Evolutionary conservation across 805 yeast genomes (phyloP).

Genomic region (Suhomyces faveliae): DNA sequence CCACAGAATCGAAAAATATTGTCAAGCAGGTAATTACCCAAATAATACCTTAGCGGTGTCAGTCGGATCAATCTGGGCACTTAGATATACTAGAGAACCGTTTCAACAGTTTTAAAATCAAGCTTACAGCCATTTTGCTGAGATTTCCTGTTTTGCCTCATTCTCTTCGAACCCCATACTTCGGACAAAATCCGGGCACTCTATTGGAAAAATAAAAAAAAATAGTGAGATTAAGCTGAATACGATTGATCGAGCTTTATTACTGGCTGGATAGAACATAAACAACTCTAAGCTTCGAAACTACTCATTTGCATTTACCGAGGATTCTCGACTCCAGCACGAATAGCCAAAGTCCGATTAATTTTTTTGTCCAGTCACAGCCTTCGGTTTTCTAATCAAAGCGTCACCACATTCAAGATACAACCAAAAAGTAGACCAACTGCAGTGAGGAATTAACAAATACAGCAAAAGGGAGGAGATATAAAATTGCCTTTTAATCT

Average conservation of each 20-base stretch:
- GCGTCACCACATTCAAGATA: background rate
- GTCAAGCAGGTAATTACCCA: background rate
- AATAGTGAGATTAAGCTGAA: background rate
- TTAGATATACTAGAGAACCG: background rate
- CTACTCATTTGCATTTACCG: background rate
- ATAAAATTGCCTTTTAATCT: background rate
- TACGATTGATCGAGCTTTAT: background rate
- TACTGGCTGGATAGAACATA: background rate
- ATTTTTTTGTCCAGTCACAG: background rate
- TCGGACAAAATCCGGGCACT: constrained; percentile 2
- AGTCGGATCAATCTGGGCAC: background rate
- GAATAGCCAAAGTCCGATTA: background rate
- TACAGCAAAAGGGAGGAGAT: background rate
- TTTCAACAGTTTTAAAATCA: background rate
- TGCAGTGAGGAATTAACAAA: background rate
- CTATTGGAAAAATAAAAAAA: background rate
- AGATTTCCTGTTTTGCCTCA: background rate
- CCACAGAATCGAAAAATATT: background rate
- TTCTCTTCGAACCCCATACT: constrained; percentile 7
- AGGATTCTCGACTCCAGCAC: background rate
- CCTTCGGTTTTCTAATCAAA: background rate
- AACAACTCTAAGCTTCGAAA: background rate
- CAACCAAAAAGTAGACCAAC: background rate
- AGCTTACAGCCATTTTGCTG: background rate
- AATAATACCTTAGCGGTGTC: background rate